These are phyloP conservation scores for Calonectria hawksworthii DNA, from an alignment of 2,329 filamentous ascomycete species.

Conservation along the genomic window DNA sequence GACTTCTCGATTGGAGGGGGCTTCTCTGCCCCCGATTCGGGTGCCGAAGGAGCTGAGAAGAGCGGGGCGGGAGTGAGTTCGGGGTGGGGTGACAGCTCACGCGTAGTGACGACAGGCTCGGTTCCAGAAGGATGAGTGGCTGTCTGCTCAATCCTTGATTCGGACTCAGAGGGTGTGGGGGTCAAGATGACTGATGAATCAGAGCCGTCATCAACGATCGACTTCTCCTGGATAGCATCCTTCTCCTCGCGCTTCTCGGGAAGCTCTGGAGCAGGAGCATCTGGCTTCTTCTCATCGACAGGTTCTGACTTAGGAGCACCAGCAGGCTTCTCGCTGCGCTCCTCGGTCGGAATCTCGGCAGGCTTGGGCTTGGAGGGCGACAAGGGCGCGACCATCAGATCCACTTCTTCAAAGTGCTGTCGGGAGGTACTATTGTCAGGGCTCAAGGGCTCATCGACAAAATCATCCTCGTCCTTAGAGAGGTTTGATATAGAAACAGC, in stretches of 20 bases:
- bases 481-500: constrained; percentile 47
- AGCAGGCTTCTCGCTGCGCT: constrained; percentile 23
- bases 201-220: constrained; percentile 32
- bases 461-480: constrained; percentile 76
- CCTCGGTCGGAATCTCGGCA: constrained; percentile 38
- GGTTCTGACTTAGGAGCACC: background rate
- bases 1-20: constrained; percentile 39
- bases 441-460: constrained; percentile 83
- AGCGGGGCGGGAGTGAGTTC: constrained; percentile 80
- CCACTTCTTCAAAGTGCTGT: constrained; percentile 68
- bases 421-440: constrained; percentile 75
- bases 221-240: background rate
- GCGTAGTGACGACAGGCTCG: constrained; percentile 29
- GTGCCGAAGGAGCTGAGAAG: constrained; percentile 51
- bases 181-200: constrained; percentile 40
- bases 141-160: constrained; percentile 31
- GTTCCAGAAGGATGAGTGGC: constrained; percentile 28
- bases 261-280: constrained; percentile 14
- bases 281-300: constrained; percentile 21
- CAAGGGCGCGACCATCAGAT: constrained; percentile 69
- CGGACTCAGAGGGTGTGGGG: constrained; percentile 42
- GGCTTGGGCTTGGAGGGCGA: constrained; percentile 62
- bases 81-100: constrained; percentile 65
- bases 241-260: constrained; percentile 3
- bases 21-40: constrained; percentile 45